Base-by-base conservation (phyloP, 2,329 filamentous ascomycete genomes). In the Ascochyta pisi region DNA sequence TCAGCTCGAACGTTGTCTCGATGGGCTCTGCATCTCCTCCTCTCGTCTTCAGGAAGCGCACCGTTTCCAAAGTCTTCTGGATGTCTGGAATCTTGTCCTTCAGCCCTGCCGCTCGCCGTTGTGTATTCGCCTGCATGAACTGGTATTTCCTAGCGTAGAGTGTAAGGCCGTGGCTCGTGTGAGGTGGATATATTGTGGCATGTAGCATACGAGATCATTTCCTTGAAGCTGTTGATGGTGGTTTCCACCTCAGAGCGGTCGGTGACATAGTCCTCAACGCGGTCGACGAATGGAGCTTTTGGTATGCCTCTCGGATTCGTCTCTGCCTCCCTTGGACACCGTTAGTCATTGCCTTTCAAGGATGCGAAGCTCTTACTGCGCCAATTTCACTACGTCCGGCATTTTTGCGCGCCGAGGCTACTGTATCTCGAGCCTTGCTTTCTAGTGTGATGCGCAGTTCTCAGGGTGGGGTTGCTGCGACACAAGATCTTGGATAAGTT, bases 41-140 rank as follows among this genome's bases (percentile, higher is more conserved):
- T 73, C 89, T 85, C 56, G 87, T 83, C 79, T 91, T 89, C 60
- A 99, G 75, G 70, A 98, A 98, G 54, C 82, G 84, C 46, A 98
- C 94, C 16, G 92, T 95, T 57, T 98, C 94, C 57, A 98, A 79
- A 0, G 95, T 98, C 82, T 97, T 97, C 70, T 91, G 88, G 63
- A 99, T 98, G 75, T 99, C 95, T 0, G 95, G 95, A 64, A 99
- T 92, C 81, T 98, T 99, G 72, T 97, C 93, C 71, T 89, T 90
- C 52, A 99, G 81, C 2, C 93, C 92, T 4, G 84, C 82, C 49
- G 90, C 89, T 43, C 95, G 86, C 61, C 92, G 85, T 76, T 96
- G 89, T 56, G 95, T 90, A 77, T 96, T 98, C 74, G 89, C 83
- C 79, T 98, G 92, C 95, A 99, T 99, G 80, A 98, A 99, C 77